Percentiles rank a stretch among this genome's conserved stretches.
Conservation (phyloP, 495 filamentous ascomycete genomes). For the Podospora didyma region DNA sequence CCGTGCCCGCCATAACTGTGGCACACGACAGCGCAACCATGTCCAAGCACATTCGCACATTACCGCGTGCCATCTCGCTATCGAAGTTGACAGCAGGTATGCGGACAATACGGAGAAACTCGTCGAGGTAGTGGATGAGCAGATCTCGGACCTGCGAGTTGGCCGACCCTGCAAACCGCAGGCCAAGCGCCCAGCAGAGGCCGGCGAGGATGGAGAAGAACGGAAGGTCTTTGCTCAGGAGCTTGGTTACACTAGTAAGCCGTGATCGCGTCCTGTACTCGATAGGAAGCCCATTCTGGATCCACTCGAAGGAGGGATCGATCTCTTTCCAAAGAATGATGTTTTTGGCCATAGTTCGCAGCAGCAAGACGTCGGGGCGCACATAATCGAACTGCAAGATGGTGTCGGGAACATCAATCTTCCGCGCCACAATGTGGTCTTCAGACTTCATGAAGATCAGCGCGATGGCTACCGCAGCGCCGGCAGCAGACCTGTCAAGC, state of each 20-base stretch:
- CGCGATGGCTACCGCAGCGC: constrained; percentile 82
- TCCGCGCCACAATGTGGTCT: constrained; percentile 80
- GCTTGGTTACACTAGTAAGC: constrained; percentile 48
- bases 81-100: constrained; percentile 71
- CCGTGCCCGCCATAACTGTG: constrained; percentile 92
- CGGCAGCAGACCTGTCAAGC: constrained; percentile 86
- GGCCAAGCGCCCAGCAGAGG: constrained; percentile 77
- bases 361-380: constrained; percentile 84
- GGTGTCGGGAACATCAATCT: constrained; percentile 90
- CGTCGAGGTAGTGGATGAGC: constrained; percentile 77
- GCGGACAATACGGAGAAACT: constrained; percentile 75
- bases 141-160: constrained; percentile 68
- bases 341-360: constrained; percentile 86
- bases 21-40: constrained; percentile 74
- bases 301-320: constrained; percentile 64
- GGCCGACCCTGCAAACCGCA: constrained; percentile 85
- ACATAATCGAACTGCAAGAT: constrained; percentile 90
- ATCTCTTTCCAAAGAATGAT: constrained; percentile 93
- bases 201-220: constrained; percentile 91
- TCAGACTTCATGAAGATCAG: constrained; percentile 98
- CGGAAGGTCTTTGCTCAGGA: constrained; percentile 76
- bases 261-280: constrained; percentile 54
- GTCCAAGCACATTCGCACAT: constrained; percentile 86
- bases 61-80: constrained; percentile 70
- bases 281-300: constrained; percentile 65